Evolutionary conservation across 2,329 filamentous ascomycete genomes (phyloP).

Genomic region (Aspergillus sp.): DNA sequence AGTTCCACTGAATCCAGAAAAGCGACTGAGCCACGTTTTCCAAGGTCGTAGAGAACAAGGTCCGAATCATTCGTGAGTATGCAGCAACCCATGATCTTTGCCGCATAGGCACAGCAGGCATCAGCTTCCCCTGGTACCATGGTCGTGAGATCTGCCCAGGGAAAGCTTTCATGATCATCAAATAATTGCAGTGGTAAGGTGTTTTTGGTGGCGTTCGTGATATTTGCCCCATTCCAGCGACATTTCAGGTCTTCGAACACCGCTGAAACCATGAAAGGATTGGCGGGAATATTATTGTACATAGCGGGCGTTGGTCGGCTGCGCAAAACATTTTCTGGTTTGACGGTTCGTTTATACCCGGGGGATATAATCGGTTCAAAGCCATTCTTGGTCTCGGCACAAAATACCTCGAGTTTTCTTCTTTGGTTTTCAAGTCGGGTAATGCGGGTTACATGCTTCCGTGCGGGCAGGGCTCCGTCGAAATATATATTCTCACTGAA

Average conservation of each 20-base stretch:
- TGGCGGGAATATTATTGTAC: slow-evolving; percentile 48
- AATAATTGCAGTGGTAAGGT: slow-evolving; percentile 29
- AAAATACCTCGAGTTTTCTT: slow-evolving; percentile 54
- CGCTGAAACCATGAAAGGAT: slow-evolving; percentile 73
- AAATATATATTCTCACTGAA: slow-evolving; percentile 72
- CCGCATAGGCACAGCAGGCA: slow-evolving; percentile 68
- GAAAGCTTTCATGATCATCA: slow-evolving; percentile 18
- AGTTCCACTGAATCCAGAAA: slow-evolving; percentile 66
- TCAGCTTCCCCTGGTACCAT: slow-evolving; percentile 86
- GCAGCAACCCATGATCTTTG: slow-evolving; percentile 57
- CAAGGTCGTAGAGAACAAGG: slow-evolving; percentile 72
- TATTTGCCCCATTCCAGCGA: slow-evolving; percentile 33
- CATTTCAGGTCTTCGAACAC: slow-evolving; percentile 69
- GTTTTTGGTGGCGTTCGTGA: slow-evolving; percentile 18
- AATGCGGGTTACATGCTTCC: slow-evolving; percentile 64
- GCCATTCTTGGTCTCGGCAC: slow-evolving; percentile 35
- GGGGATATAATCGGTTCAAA: slow-evolving; percentile 20
- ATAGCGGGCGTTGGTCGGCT: slow-evolving; percentile 24
- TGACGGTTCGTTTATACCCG: slow-evolving; percentile 5
- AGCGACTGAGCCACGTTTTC: slow-evolving; percentile 59
- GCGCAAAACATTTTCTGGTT: slow-evolving; percentile 27
- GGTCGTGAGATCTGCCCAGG: slow-evolving; percentile 42
- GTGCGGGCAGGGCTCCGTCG: slow-evolving; percentile 73
- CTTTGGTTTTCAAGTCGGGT: slow-evolving; percentile 61
- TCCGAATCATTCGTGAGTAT: slow-evolving; percentile 85